Base-by-base conservation (phyloP, 176 grass and related monocot genomes). In the Guadua angustifolia region DNA sequence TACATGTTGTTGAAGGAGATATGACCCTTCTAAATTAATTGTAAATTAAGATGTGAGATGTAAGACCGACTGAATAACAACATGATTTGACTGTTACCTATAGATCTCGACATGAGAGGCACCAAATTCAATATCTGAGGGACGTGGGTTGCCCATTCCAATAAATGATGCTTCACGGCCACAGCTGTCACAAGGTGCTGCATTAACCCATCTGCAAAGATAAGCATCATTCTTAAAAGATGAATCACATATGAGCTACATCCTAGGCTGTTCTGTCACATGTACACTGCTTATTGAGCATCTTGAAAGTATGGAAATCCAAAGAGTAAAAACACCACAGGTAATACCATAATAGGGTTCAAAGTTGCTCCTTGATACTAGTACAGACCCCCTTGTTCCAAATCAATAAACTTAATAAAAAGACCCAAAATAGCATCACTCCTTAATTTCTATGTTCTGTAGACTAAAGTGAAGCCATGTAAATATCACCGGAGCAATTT, bases 71-170 rank as follows among this genome's bases (percentile, higher is more conserved):
- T 11, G 56, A 36, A 36, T 36, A 68, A 80, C 51, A 74, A 74
- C 51, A 79, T 69, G 50, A 75, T 72, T 12, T 78, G 52, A 73
- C 57, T 61, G 42, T 19, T 94, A 99, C 96, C 96, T 99, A 87
- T 95, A 99, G 79, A 95, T 35, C 85, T 99, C 93, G 74, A 99
- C 89, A 90, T 91, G 87, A 58, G 65, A 87, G 61, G 56, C 88
- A 50, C 93, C 91, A 86, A 95, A 99, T 86, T 95, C 49, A 40
- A 92, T 91, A 87, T 99, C 96, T 39, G 89, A 94, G 72, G 83
- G 83, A 82, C 90, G 85, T 57, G 93, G 73, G 39, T 61, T 82
- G 18, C 86, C 96, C 96, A 95, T 99, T 87, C 89, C 91, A 90
- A 84, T 56, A 58, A 65, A 84, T 42, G 47, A 94, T 69, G 96